Evolutionary conservation across 2,329 filamentous ascomycete genomes (phyloP).

Genomic region (Sarocladium kiliense): DNA sequence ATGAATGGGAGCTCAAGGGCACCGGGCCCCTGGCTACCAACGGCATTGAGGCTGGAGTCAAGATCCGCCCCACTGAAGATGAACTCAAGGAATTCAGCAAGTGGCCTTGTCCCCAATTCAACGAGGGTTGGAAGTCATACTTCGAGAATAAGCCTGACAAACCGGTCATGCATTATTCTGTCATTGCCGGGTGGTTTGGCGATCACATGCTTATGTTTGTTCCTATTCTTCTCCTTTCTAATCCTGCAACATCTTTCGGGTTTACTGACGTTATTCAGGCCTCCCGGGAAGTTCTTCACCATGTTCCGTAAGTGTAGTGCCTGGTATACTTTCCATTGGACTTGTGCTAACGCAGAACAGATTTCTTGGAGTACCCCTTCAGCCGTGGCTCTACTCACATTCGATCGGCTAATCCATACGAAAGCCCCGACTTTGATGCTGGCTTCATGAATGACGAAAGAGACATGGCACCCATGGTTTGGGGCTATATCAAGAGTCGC

Average conservation of each 20-base stretch:
- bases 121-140: conserved; percentile 71
- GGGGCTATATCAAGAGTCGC: conserved; percentile 78
- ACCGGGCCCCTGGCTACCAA: conserved; percentile 75
- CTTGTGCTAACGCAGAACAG: too few relatives aligned
- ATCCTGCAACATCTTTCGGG: too few relatives aligned
- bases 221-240: conserved; percentile 10
- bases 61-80: conserved; percentile 64
- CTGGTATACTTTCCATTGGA: too few relatives aligned
- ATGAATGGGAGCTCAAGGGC: conserved; percentile 75
- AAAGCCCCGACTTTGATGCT: conserved; percentile 70
- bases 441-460: conserved; percentile 84
- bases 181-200: conserved; percentile 64
- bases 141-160: conserved; percentile 83
- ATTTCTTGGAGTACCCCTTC: conserved; percentile 75
- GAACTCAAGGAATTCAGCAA: conserved; percentile 64
- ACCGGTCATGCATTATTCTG: conserved; percentile 80
- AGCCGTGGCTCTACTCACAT: conserved; percentile 69
- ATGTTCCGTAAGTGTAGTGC: too few relatives aligned
- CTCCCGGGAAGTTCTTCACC: conserved; percentile 73
- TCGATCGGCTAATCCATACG: conserved; percentile 66
- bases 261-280: too few relatives aligned
- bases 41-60: conserved; percentile 75
- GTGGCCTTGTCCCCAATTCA: conserved; percentile 73
- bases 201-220: conserved; percentile 54
- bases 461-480: conserved; percentile 81